Percentiles rank a stretch among this genome's conserved stretches.
These are phyloP conservation scores for Peronospora belbahrii DNA, from an alignment of 352 stramenopile species.

Conservation along the genomic window DNA sequence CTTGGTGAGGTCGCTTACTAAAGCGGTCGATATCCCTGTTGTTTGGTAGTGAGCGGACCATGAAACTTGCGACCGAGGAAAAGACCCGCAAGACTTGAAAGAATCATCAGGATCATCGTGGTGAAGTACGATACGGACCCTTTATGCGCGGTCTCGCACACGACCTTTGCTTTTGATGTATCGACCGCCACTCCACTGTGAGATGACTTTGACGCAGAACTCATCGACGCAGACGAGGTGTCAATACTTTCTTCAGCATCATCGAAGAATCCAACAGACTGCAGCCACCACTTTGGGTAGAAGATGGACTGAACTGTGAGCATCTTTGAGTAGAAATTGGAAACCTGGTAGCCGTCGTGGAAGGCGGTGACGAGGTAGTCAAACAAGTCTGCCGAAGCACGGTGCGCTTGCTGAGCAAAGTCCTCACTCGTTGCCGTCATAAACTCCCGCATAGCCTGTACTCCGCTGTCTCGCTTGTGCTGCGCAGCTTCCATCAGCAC, in stretches of 20 bases:
- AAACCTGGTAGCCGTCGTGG: constrained; percentile 77
- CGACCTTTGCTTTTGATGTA: constrained; percentile 9
- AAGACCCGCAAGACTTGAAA: constrained; percentile 38
- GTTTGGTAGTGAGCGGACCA: constrained; percentile 31
- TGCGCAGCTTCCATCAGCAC: constrained; percentile 31
- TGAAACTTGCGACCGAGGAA: constrained; percentile 53
- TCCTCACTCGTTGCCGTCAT: constrained; percentile 45
- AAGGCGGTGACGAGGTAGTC: constrained; percentile 62
- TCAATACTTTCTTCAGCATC: constrained; percentile 9
- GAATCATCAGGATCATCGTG: constrained; percentile 39
- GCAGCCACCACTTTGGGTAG: constrained; percentile 81
- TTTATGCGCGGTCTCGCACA: constrained; percentile 11
- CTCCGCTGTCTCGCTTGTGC: constrained; percentile 32
- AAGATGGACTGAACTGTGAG: constrained; percentile 56
- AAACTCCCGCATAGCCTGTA: constrained; percentile 42
- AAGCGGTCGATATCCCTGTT: constrained; percentile 43
- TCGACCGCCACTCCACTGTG: constrained; percentile 10
- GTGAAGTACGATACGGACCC: constrained; percentile 41
- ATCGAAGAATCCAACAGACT: constrained; percentile 70
- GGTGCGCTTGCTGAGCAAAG: constrained; percentile 47
- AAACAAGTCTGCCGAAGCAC: constrained; percentile 54
- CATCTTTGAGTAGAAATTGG: constrained; percentile 32
- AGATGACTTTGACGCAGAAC: constrained; percentile 6
- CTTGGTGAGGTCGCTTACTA: constrained; percentile 15
- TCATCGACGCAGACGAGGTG: constrained; percentile 2